Evolutionary conservation across 352 stramenopile species (phyloP).

Genomic region (Phytophthora ramorum): DNA sequence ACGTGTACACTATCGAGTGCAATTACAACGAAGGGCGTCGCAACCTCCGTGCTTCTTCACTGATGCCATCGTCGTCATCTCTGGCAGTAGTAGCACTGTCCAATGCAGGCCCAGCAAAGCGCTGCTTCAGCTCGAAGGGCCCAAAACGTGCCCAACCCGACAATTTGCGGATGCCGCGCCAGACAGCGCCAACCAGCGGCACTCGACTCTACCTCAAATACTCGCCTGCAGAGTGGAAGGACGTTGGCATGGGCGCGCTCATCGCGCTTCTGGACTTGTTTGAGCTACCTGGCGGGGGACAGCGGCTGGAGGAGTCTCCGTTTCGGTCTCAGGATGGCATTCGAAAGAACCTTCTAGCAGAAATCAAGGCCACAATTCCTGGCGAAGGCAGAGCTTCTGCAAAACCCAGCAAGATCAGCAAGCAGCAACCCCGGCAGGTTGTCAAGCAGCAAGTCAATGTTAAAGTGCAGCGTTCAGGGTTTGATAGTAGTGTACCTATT

Average conservation of each 20-base stretch:
- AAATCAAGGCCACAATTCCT: conserved; percentile 42
- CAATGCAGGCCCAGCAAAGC: conserved; percentile 6
- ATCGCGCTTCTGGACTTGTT: conserved; percentile 72
- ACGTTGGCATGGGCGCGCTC: conserved; percentile 70
- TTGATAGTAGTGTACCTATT: too few species aligned
- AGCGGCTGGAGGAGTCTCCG: conserved; percentile 44
- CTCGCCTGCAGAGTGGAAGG: conserved; percentile 64
- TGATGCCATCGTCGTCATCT: conserved; percentile 22
- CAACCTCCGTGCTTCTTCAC: conserved; percentile 38
- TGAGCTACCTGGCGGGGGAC: conserved; percentile 43
- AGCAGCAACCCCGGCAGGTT: conserved; percentile 14
- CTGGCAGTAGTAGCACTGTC: neutral
- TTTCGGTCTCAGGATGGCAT: conserved; percentile 66
- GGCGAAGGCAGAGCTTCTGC: conserved; percentile 1
- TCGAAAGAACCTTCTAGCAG: conserved; percentile 53
- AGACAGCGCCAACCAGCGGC: conserved; percentile 23
- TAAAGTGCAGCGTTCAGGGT: too few species aligned
- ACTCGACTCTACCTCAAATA: conserved; percentile 71
- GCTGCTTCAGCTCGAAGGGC: conserved; percentile 18
- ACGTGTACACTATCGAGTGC: conserved; percentile 93
- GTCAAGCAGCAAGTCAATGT: conserved; percentile 25
- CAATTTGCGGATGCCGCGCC: conserved; percentile 21
- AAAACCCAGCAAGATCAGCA: conserved; percentile 18
- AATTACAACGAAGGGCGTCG: conserved; percentile 90
- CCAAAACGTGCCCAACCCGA: conserved; percentile 11